Percentiles rank a stretch among this genome's conserved stretches.
These are phyloP conservation scores for Candida ficus DNA, from an alignment of 805 yeast genomes.

Conservation along the genomic window DNA sequence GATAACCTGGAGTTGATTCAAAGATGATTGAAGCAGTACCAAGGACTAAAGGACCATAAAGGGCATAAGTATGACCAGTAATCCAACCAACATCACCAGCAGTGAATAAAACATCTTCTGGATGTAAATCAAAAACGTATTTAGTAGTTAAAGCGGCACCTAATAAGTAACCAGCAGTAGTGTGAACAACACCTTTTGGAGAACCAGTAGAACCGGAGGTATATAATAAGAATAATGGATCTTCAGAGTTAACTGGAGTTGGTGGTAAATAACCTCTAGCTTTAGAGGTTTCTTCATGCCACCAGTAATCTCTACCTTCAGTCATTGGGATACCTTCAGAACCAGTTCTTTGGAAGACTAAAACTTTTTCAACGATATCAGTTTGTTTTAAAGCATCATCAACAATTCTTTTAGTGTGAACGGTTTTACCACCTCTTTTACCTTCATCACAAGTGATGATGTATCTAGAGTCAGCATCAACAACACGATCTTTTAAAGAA, in stretches of 20 bases:
- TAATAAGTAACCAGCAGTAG: conserved; percentile 89
- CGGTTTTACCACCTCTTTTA: conserved; percentile 90
- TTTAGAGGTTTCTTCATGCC: conserved; percentile 86
- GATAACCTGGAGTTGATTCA: conserved; percentile 97
- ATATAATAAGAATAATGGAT: conserved; percentile 91
- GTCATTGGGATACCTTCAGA: conserved; percentile 64
- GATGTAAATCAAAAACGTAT: conserved; percentile 90
- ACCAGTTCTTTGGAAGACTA: conserved; percentile 88
- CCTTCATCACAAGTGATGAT: conserved; percentile 95
- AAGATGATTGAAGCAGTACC: conserved; percentile 93
- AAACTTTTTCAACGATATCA: conserved; percentile 71
- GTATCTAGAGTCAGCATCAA: conserved; percentile 79
- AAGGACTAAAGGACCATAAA: conserved; percentile 84
- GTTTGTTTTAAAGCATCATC: conserved; percentile 84
- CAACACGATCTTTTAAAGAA: conserved; percentile 84
- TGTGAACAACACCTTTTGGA: conserved; percentile 96
- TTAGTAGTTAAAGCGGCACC: conserved; percentile 91
- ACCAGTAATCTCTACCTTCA: conserved; percentile 84
- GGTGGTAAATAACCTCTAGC: conserved; percentile 86
- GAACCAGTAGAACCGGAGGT: conserved; percentile 98
- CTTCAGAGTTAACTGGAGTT: conserved; percentile 82
- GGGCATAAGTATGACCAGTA: conserved; percentile 94
- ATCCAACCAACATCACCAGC: conserved; percentile 99
- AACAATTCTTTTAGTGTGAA: conserved; percentile 88
- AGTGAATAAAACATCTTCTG: conserved; percentile 83